These are phyloP conservation scores for Penicillium fuscoglaucum DNA, from an alignment of 2,329 filamentous ascomycete species.

Conservation along the genomic window DNA sequence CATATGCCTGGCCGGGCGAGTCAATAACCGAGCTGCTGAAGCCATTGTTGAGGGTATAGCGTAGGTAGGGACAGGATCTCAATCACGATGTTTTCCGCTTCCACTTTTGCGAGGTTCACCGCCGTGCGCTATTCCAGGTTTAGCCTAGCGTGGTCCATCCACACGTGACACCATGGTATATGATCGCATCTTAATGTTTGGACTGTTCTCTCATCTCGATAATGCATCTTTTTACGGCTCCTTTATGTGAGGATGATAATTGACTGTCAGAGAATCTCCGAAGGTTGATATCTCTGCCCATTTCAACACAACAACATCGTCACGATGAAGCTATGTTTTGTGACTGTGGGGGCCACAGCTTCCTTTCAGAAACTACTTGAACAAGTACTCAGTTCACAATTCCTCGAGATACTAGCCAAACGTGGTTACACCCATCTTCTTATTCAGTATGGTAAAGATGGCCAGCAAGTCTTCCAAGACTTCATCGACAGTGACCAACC, in stretches of 20 bases:
- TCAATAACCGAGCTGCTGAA: conserved; percentile 40
- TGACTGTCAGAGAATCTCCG: background rate
- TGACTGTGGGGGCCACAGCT: conserved; percentile 91
- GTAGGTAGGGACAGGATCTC: conserved; percentile 13
- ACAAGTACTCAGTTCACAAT: conserved; percentile 61
- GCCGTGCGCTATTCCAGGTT: conserved; percentile 2
- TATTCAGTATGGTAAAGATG: conserved; percentile 77
- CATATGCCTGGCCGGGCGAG: conserved; percentile 37
- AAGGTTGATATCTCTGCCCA: background rate
- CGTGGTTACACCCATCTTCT: conserved; percentile 69
- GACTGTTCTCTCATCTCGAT: background rate
- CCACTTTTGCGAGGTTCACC: conserved; percentile 19
- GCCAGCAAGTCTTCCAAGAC: conserved; percentile 53
- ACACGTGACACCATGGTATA: conserved; percentile 7
- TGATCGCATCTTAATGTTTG: background rate
- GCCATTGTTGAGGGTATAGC: conserved; percentile 38
- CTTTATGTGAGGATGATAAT: background rate
- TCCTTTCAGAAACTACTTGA: conserved; percentile 72
- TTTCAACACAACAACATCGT: background rate
- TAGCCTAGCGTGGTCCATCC: background rate
- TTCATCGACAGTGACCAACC: conserved; percentile 22
- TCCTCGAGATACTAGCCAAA: conserved; percentile 61
- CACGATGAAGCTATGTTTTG: conserved; percentile 62
- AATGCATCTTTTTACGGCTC: background rate
- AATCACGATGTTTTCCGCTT: conserved; percentile 24